These are phyloP conservation scores for Millerago galiae DNA, from an alignment of 805 yeast species.

Conservation along the genomic window DNA sequence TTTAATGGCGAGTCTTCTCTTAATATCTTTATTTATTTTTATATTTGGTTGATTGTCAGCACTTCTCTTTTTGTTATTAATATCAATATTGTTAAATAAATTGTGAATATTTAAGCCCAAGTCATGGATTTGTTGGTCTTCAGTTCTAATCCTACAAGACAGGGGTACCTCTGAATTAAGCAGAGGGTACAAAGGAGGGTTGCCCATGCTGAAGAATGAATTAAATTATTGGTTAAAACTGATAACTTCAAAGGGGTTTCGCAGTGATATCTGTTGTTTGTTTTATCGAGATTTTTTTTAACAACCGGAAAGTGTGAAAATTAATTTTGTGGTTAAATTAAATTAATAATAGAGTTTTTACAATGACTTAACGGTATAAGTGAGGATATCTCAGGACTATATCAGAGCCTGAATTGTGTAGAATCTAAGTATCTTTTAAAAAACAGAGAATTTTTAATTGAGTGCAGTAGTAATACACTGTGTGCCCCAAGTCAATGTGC, in stretches of 20 bases:
- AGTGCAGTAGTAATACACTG: too few relatives aligned
- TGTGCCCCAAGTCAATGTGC: too few relatives aligned
- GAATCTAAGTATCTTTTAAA: too few relatives aligned
- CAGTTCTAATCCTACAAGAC: constrained; percentile 14
- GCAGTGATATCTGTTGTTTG: background rate
- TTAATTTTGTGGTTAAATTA: background rate
- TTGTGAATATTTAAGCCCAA: constrained; percentile 3
- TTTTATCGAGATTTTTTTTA: background rate
- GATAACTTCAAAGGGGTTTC: background rate
- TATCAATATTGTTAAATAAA: constrained; percentile 2
- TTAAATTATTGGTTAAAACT: background rate
- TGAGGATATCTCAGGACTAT: too few relatives aligned
- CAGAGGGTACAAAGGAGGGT: constrained; percentile 21
- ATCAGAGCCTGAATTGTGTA: too few relatives aligned
- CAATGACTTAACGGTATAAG: too few relatives aligned
- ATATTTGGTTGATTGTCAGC: constrained; percentile 14
- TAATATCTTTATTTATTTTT: constrained; percentile 9
- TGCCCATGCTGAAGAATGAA: constrained; percentile 1
- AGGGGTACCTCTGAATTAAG: constrained; percentile 14
- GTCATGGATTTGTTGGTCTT: constrained; percentile 9
- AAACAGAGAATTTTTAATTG: too few relatives aligned
- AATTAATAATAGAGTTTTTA: too few relatives aligned
- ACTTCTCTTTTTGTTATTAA: constrained; percentile 15
- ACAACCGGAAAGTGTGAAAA: background rate
- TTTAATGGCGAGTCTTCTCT: constrained; percentile 13